A percentile compares a stretch with the other conserved stretches of the same genome.
These are phyloP conservation scores for Truncatella angustata DNA, from an alignment of 2,329 filamentous ascomycete genomes.

Conservation along the genomic window DNA sequence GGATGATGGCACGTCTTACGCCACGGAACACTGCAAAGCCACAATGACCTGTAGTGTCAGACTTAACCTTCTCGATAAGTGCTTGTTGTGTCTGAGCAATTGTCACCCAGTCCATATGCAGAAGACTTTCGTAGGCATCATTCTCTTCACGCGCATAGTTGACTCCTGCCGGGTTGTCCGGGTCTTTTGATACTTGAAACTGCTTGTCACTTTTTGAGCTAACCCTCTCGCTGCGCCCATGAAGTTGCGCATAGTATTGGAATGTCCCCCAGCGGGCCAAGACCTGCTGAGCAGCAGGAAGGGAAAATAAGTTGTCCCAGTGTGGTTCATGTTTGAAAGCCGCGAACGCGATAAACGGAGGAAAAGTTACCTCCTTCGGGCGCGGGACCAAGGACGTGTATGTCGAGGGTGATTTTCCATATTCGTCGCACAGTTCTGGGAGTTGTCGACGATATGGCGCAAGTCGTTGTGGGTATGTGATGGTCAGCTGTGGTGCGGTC, in stretches of 20 bases:
- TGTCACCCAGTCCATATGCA: background rate
- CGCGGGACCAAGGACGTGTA: conserved; percentile 11
- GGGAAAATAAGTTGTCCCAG: background rate
- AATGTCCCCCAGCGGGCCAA: no score
- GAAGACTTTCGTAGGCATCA: conserved; percentile 27
- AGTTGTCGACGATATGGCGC: conserved; percentile 19
- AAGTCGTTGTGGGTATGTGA: conserved; percentile 18
- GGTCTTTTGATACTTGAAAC: background rate
- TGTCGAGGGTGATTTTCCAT: background rate
- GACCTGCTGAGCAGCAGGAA: no score
- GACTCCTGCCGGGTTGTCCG: conserved; percentile 22
- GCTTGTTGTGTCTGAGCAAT: conserved; percentile 17
- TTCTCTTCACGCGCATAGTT: conserved; percentile 33
- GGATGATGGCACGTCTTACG: conserved; percentile 42
- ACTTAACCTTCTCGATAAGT: conserved; percentile 25
- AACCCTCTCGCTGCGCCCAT: no score
- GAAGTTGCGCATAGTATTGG: no score
- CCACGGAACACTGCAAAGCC: conserved; percentile 32
- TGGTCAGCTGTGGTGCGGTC: conserved; percentile 15
- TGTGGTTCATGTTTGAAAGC: background rate
- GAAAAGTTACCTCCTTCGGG: background rate
- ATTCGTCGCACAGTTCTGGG: conserved; percentile 13
- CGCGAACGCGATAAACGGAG: background rate
- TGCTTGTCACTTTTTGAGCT: background rate
- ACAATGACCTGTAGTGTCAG: background rate